A percentile compares a stretch with the other conserved stretches of the same genome.
phyloP scores from a whole-genome alignment of 2,329 filamentous ascomycete genomes.

The Epichloe baconii region DNA sequence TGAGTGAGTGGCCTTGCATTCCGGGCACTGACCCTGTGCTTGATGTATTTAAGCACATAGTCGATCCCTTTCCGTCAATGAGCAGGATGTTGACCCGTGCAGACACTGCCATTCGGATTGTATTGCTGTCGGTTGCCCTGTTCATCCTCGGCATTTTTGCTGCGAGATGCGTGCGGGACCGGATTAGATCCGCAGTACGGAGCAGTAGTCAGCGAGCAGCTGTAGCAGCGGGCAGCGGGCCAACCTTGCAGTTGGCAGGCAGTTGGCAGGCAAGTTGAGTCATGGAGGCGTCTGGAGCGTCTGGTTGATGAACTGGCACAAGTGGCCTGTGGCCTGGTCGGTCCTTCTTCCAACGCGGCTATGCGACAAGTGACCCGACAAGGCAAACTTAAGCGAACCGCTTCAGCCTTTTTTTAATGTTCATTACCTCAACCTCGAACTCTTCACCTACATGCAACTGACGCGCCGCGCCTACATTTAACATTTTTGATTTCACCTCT shows the following conservation, averaged over 20 bases:
- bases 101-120: not conserved
- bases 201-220: not conserved
- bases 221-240: no score
- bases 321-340: not conserved
- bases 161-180: not conserved
- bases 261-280: no score
- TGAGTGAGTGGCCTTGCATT: not conserved
- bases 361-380: not conserved
- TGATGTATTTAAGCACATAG: not conserved
- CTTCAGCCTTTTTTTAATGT: not conserved
- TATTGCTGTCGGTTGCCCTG: not conserved
- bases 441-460: not conserved
- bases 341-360: not conserved
- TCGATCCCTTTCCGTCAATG: not conserved
- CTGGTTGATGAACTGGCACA: no score
- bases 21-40: not conserved
- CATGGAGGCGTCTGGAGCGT: no score
- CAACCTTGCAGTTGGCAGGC: not conserved
- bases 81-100: not conserved
- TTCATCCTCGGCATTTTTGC: not conserved
- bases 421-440: not conserved
- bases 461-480: not conserved
- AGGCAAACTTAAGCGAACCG: not conserved
- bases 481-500: not conserved
- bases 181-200: not conserved